A percentile compares a stretch with the other conserved stretches of the same genome.
These are phyloP conservation scores for Lophium mytilinum DNA, from an alignment of 495 filamentous ascomycete genomes.

Conservation along the genomic window DNA sequence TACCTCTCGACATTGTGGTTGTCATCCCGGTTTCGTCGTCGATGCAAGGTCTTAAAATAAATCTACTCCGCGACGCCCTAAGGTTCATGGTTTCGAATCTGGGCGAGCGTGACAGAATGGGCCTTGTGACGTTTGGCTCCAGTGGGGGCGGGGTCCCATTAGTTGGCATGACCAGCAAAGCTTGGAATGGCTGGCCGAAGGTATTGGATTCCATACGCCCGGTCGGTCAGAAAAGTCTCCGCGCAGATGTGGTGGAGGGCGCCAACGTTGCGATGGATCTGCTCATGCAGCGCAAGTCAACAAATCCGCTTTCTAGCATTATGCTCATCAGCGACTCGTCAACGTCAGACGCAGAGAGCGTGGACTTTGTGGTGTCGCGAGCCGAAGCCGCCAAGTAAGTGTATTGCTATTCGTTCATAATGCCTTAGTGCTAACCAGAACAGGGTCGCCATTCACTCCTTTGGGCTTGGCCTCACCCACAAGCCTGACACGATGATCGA, in stretches of 20 bases:
- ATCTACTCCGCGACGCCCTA: slow-evolving; percentile 83
- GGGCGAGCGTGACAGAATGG: slow-evolving; percentile 94
- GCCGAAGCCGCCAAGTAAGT: slow-evolving; percentile 95
- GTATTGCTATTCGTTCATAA: background rate
- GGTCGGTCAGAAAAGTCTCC: slow-evolving; percentile 91
- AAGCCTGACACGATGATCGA: slow-evolving; percentile 99
- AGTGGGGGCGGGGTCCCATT: slow-evolving; percentile 87
- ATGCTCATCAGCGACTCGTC: slow-evolving; percentile 97
- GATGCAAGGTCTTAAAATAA: slow-evolving; percentile 98
- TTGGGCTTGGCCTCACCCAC: slow-evolving; percentile 91
- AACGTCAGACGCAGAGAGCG: slow-evolving; percentile 91
- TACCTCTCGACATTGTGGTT: slow-evolving; percentile 91
- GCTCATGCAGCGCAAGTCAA: slow-evolving; percentile 94
- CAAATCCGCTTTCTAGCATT: slow-evolving; percentile 93
- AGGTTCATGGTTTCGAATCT: slow-evolving; percentile 88
- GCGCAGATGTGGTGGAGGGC: slow-evolving; percentile 94
- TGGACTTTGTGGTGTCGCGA: slow-evolving; percentile 96
- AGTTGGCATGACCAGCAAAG: slow-evolving; percentile 95
- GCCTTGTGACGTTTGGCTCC: slow-evolving; percentile 93
- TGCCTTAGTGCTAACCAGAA: slow-evolving; percentile 27
- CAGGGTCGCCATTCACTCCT: slow-evolving; percentile 92
- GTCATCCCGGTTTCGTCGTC: slow-evolving; percentile 97
- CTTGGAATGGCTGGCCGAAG: slow-evolving; percentile 85
- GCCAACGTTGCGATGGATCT: slow-evolving; percentile 99
- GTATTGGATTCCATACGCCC: slow-evolving; percentile 83